Base-by-base conservation (phyloP, 2,329 filamentous ascomycete species). In the Colletotrichum incanum region DNA sequence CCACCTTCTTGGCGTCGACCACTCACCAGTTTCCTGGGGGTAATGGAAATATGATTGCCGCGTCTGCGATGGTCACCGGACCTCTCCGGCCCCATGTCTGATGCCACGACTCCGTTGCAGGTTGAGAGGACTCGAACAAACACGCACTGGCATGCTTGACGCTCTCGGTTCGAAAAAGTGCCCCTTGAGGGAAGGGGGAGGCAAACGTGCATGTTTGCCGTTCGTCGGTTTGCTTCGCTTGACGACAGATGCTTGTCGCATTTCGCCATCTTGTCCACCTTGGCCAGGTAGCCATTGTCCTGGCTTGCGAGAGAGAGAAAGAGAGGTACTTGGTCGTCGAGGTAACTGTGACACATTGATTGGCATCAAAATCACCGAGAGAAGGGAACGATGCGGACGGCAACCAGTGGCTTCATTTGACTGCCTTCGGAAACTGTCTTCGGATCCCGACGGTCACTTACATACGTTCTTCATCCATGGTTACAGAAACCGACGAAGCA, bases 1-100 rank as follows among this genome's bases (percentile, higher is more conserved):
- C 54, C 56, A 5, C 37, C n/a, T 11, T 31, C 45, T 41, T 23
- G 49, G 26, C 45, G 41, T 56, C 55, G 62, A 71, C 71, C 71
- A 73, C 16, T 73, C 71, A 73, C 37, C 49, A 43, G 37, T 73
- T 73, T 73, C 49, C 61, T 73, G 71, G 71, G 71, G 71, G 71
- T 73, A 73, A 73, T 73, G 67, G 66, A 69, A 72, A 72, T 58
- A 16, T 58, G 61, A 43, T 58, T 62, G 67, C 67, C 61, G 49
- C 67, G 45, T 65, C 43, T 61, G 28, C 34, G 39, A 70, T 45
- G 59, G 70, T 72, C 70, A 72, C 39, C 70, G 26, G 70, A 72
- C 70, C 66, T 59, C 26, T 41, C 34, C 31, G 7, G 34, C 52
- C 59, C 59, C 70, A 59, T 59, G 54, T 37, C 52, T 26, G 41